A percentile compares a stretch with the other conserved stretches of the same genome.
phyloP scores from a whole-genome alignment of 192 early-diverging fungal genomes.

The Rhizoclosmatium globosum region DNA sequence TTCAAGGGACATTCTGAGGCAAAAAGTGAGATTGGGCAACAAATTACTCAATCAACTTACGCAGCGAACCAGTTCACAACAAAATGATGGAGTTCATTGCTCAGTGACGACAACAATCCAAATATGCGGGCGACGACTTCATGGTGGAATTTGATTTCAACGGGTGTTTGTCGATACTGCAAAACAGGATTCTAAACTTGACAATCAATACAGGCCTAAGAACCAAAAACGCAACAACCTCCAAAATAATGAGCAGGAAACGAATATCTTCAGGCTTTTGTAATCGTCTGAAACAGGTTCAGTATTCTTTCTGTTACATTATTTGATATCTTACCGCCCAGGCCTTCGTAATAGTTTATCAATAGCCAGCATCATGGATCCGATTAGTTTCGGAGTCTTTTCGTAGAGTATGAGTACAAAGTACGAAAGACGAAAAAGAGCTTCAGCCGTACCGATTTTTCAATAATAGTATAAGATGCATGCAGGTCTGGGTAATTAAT shows the following conservation, averaged over 20 bases:
- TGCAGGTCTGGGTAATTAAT: constrained; percentile 40
- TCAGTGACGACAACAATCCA: constrained; percentile 82
- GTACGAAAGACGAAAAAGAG: neutral
- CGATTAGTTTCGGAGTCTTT: constrained; percentile 35
- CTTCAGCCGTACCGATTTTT: constrained; percentile 30
- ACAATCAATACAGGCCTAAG: neutral
- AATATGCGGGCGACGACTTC: constrained; percentile 82
- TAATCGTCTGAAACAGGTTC: constrained; percentile 38
- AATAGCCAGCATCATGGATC: constrained; percentile 49
- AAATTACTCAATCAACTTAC: constrained; percentile 44
- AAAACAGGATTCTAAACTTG: constrained; percentile 78
- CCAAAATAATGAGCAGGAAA: constrained; percentile 86
- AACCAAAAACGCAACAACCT: constrained; percentile 55
- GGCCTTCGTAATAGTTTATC: constrained; percentile 50
- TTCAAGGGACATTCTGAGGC: constrained; percentile 57
- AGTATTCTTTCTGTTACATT: neutral
- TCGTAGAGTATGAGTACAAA: neutral
- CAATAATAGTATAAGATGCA: constrained; percentile 47
- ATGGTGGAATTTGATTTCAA: constrained; percentile 86
- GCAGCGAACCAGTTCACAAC: constrained; percentile 85
- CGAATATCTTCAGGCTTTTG: constrained; percentile 66
- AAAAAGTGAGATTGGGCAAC: neutral
- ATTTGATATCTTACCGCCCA: constrained; percentile 42
- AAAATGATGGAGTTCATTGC: constrained; percentile 85
- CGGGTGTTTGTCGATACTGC: constrained; percentile 73